Evolutionary conservation across 352 stramenopile genomes (phyloP), one percentile per base, ranked within the genome.

Genomic region (Globisporangium paddicum): DNA sequence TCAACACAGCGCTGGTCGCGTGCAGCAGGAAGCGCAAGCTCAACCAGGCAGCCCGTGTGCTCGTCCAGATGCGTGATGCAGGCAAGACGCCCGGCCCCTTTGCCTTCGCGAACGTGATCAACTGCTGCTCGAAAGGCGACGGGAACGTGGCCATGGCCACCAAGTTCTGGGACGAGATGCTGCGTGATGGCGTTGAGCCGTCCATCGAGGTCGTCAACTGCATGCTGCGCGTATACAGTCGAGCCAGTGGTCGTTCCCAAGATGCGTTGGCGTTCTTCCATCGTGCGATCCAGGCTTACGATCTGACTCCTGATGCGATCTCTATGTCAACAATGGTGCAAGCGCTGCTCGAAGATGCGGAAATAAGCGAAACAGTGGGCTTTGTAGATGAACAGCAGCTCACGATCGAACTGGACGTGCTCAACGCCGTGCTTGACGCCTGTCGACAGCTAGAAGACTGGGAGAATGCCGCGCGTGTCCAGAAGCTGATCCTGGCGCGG

Each of bases 1-100:
- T 90, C 52, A 75, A 93, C 60, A 83, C 83, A 16, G 79, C 64
- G n/a, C 74, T 93, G 37, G 80, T 81, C 55, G 79, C 73, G 32
- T 93, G 80, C 54, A 86, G 79, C 54, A 71, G 73, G 9, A 59
- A 60, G 8, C 60, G 73, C 9, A 64, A 83, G 58, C 28, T 90
- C 55, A 60, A 64, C 1, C 60, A 63, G 35, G 82, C 68, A 0
- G 61, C 49, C 19, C 48, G 57, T 13, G 75, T 90, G 28, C 23
- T 89, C 9, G 42, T 67, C 32, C 63, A 79, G 34, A 89, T 90
- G 77, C 38, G 69, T 8, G 63, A 56, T 16, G 55, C 55, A 16
- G 67, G 62, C 0, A 63, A 50, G 2, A 42, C 67, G 14, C 71
- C 70, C 0, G 71, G 73, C 21, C 67, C 60, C 23, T 81, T 77